Evolutionary conservation across 176 grass and related monocot genomes (phyloP).

Genomic region (Aegilops tauschii): DNA sequence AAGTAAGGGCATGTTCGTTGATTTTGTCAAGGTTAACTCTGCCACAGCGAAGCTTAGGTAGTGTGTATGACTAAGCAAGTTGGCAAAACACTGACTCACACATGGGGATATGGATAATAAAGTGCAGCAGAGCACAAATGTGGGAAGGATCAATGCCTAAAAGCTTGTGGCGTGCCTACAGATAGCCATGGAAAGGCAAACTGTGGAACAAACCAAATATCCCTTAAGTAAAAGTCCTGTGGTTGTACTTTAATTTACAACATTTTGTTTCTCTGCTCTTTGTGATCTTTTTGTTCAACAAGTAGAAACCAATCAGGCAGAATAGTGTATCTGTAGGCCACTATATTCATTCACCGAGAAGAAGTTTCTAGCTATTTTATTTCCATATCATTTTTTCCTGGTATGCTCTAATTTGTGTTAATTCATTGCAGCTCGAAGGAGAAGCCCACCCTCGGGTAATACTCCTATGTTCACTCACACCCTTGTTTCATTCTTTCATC

Average conservation of each 20-base stretch:
- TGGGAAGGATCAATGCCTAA: not conserved
- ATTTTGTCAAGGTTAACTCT: not conserved
- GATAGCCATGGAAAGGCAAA: not conserved
- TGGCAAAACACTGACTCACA: not conserved
- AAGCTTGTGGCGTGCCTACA: not conserved
- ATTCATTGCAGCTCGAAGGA: conserved; percentile 89
- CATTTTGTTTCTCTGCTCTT: not conserved
- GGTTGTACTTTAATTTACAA: not conserved
- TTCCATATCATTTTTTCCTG: not conserved
- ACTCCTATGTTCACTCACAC: not conserved
- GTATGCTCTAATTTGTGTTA: conserved; percentile 31
- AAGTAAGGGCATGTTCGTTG: not conserved
- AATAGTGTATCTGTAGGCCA: not conserved
- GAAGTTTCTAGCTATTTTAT: not conserved
- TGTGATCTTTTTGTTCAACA: not conserved
- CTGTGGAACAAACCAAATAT: not conserved
- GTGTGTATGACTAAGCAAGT: not conserved
- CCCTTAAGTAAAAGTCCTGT: not conserved
- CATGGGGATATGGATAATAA: not conserved
- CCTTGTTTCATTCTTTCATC: not conserved
- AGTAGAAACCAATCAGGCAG: not conserved
- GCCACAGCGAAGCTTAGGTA: not conserved
- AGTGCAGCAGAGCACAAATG: not conserved
- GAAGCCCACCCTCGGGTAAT: conserved; percentile 98
- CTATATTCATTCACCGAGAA: not conserved